Evolutionary conservation across 495 filamentous ascomycete genomes (phyloP).

Genomic region (Haplographium delicatum): DNA sequence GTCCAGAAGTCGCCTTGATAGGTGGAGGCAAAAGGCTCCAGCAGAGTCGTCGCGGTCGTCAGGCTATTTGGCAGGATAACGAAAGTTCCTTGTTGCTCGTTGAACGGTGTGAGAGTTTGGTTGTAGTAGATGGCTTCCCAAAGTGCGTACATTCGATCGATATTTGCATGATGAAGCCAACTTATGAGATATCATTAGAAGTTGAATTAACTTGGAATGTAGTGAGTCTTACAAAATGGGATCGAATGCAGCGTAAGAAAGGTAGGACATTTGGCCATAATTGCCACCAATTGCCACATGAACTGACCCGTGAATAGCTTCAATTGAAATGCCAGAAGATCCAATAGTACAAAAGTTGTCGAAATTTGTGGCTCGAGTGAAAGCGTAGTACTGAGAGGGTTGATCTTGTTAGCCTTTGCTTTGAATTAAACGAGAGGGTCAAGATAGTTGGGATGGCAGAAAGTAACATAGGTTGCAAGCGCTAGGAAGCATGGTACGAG

Average conservation of each 20-base stretch:
- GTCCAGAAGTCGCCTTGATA: conserved; percentile 15
- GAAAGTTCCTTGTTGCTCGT: conserved; percentile 45
- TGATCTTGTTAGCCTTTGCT: too few species aligned
- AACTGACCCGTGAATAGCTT: conserved; percentile 37
- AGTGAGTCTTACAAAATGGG: conserved; percentile 36
- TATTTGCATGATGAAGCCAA: conserved; percentile 30
- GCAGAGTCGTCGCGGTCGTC: conserved; percentile 21
- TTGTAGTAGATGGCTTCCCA: conserved; percentile 35
- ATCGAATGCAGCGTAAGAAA: conserved; percentile 37
- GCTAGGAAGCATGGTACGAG: too few species aligned
- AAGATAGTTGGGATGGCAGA: background rate
- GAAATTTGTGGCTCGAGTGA: conserved; percentile 13
- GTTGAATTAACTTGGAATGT: background rate
- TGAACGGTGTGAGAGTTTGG: conserved; percentile 27
- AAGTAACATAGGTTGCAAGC: background rate
- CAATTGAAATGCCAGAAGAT: conserved; percentile 27
- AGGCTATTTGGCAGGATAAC: conserved; percentile 26
- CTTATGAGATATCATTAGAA: conserved; percentile 2
- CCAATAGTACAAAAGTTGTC: conserved; percentile 13
- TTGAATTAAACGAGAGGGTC: too few species aligned
- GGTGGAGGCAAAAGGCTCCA: conserved; percentile 27
- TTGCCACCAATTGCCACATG: conserved; percentile 35
- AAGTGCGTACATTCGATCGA: conserved; percentile 37
- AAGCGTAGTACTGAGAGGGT: conserved; percentile 8
- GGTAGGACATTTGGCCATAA: conserved; percentile 37